Percentiles rank a stretch among this genome's conserved stretches.
Conservation (phyloP, 805 yeast genomes). For the Wickerhamiella brachini region DNA sequence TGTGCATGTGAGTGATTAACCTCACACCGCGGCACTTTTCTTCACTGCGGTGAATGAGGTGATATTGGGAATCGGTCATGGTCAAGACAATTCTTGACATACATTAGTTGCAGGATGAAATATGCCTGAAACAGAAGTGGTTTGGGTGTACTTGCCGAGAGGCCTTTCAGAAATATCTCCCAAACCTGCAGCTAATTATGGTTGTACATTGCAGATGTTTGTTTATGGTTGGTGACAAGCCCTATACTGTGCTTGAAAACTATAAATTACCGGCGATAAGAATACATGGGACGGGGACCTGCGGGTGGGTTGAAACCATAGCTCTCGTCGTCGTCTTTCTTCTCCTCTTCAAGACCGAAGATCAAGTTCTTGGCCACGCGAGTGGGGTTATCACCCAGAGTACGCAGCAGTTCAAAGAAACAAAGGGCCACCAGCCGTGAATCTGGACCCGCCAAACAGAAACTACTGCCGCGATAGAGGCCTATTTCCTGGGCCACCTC, state of each 20-base stretch:
- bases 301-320: background rate
- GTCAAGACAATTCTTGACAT: too few relatives aligned
- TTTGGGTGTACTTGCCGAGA: too few relatives aligned
- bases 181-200: background rate
- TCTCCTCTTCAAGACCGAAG: conserved; percentile 27
- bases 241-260: background rate
- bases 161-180: too few relatives aligned
- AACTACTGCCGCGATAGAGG: conserved; percentile 24
- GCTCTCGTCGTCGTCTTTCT: background rate
- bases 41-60: too few relatives aligned
- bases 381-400: conserved; percentile 22
- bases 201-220: background rate
- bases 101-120: too few relatives aligned
- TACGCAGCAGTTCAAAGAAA: conserved; percentile 30
- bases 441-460: conserved; percentile 33
- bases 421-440: conserved; percentile 30
- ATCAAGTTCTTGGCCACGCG: conserved; percentile 22
- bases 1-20: background rate
- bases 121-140: too few relatives aligned
- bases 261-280: background rate
- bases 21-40: background rate
- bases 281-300: background rate
- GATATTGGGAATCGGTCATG: too few relatives aligned
- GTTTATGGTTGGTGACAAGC: background rate
- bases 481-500: conserved; percentile 32